These are phyloP conservation scores for Epicoccum sorghinum DNA, from an alignment of 2,329 filamentous ascomycete genomes.

Conservation along the genomic window DNA sequence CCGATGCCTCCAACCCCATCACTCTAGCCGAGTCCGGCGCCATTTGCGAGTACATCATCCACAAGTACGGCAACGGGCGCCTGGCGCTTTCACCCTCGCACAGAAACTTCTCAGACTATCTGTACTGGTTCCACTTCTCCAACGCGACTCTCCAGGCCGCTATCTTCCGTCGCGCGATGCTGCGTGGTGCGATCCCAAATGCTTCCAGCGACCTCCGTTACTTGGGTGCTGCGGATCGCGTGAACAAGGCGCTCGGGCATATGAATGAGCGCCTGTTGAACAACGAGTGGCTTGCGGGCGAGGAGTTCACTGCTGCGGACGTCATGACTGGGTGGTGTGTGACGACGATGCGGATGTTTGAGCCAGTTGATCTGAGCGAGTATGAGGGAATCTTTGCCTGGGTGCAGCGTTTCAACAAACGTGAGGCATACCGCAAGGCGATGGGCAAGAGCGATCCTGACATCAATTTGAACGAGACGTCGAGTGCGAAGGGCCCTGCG, in stretches of 20 bases:
- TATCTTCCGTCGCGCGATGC: slow-evolving; percentile 38
- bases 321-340: slow-evolving; percentile 67
- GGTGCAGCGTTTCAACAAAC: slow-evolving; percentile 34
- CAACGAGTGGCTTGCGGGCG: slow-evolving; percentile 64
- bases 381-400: slow-evolving; percentile 41
- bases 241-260: slow-evolving; percentile 50
- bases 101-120: slow-evolving; percentile 62
- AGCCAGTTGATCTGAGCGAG: slow-evolving; percentile 44
- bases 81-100: slow-evolving; percentile 56
- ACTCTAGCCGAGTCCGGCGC: slow-evolving; percentile 66
- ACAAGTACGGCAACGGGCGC: slow-evolving; percentile 56
- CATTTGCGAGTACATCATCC: slow-evolving; percentile 66
- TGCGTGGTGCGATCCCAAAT: slow-evolving; percentile 36
- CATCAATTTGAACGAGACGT: slow-evolving; percentile 41
- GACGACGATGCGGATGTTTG: slow-evolving; percentile 65
- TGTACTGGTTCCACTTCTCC: slow-evolving; percentile 70
- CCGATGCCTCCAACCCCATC: slow-evolving; percentile 51
- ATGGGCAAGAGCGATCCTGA: slow-evolving; percentile 64
- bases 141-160: slow-evolving; percentile 50
- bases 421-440: slow-evolving; percentile 47
- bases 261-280: slow-evolving; percentile 57
- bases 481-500: slow-evolving; percentile 37
- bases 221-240: slow-evolving; percentile 40
- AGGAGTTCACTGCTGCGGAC: slow-evolving; percentile 69
- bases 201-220: slow-evolving; percentile 43